phyloP scores from a whole-genome alignment of 257 asterid genomes.

The Solanum chmielewskii region DNA sequence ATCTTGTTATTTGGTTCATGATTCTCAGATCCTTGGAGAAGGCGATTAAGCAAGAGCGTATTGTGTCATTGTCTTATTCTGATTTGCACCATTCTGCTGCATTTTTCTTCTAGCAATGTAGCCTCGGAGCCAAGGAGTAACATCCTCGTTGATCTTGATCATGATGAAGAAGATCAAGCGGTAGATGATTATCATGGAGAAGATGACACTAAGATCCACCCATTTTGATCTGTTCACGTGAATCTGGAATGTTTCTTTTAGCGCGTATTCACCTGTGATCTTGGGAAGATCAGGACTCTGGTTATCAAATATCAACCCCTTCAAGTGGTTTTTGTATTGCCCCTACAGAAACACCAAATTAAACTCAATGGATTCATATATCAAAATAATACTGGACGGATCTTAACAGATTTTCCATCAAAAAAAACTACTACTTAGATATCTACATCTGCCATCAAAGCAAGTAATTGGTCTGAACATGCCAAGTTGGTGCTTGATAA shows the following conservation, averaged over 20 bases:
- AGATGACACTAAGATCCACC: slow-evolving; percentile 63
- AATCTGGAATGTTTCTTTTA: not conserved
- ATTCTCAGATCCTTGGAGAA: slow-evolving; percentile 43
- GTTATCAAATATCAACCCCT: not conserved
- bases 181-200: slow-evolving; percentile 72
- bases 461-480: not conserved
- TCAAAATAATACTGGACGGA: not conserved
- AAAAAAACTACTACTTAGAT: not conserved
- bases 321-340: not conserved
- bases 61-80: slow-evolving; percentile 27
- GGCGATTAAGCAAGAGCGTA: slow-evolving; percentile 77
- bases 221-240: slow-evolving; percentile 73
- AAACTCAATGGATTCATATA: not conserved
- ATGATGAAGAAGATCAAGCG: slow-evolving; percentile 75
- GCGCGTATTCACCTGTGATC: not conserved
- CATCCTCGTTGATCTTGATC: slow-evolving; percentile 88
- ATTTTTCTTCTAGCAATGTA: slow-evolving; percentile 77
- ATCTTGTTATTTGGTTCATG: slow-evolving; percentile 13
- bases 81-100: slow-evolving; percentile 47
- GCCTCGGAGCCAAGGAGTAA: slow-evolving; percentile 90
- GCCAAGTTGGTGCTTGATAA: not conserved
- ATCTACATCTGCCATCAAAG: not conserved
- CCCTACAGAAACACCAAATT: not conserved
- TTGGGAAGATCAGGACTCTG: not conserved
- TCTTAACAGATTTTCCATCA: not conserved